Evolutionary conservation across 2,329 filamentous ascomycete species (phyloP).

Genomic region (Orbilia javanica): DNA sequence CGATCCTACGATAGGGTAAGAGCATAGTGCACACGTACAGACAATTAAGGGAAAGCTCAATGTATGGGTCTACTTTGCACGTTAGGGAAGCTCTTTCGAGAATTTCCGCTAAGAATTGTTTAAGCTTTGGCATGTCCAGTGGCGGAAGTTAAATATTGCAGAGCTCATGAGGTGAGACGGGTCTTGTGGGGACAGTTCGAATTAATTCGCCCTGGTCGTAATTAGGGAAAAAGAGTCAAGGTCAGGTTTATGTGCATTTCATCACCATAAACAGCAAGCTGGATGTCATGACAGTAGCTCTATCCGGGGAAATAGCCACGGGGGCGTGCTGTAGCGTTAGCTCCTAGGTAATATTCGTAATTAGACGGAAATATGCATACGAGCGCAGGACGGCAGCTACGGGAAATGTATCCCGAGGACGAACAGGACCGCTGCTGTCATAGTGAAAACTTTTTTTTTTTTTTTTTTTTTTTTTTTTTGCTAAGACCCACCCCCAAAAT

Average conservation of each 20-base stretch:
- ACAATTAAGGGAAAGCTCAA: no score
- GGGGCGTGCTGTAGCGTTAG: constrained; percentile 2
- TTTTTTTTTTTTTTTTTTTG: not conserved
- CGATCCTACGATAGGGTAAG: not conserved
- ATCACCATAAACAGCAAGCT: not conserved
- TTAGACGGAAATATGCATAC: constrained; percentile 11
- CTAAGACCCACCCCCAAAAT: not conserved
- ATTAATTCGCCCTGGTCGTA: not conserved
- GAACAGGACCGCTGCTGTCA: not conserved
- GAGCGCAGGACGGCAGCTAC: constrained; percentile 20
- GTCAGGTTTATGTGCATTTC: not conserved
- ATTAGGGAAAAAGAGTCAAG: not conserved
- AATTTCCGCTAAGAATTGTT: not conserved
- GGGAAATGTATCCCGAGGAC: constrained; percentile 12
- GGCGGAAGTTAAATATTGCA: not conserved
- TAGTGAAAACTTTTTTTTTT: constrained; percentile 4
- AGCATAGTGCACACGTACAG: not conserved
- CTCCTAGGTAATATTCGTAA: constrained; percentile 7
- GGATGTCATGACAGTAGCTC: constrained; percentile 5
- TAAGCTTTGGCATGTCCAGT: not conserved
- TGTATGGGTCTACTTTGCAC: no score
- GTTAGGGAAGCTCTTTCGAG: no score
- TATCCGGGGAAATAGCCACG: constrained; percentile 10
- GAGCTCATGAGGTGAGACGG: not conserved
- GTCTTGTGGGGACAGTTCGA: not conserved